These are phyloP conservation scores for Cytospora chrysosperma DNA, from an alignment of 2,329 filamentous ascomycete genomes.

Conservation along the genomic window DNA sequence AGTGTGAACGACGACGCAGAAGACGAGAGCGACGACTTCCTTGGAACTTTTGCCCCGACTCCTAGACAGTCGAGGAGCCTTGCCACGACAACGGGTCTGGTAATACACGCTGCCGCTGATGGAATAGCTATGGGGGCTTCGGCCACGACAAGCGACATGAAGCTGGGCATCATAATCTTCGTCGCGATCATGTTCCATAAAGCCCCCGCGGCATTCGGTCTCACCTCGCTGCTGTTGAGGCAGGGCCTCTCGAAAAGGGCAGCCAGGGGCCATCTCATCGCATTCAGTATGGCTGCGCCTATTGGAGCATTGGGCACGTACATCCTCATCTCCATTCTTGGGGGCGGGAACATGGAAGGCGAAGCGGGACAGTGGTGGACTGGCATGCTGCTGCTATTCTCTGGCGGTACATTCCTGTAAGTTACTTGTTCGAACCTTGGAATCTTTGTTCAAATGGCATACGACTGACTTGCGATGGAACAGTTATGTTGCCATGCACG, in stretches of 20 bases:
- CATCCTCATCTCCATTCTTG: conserved; percentile 71
- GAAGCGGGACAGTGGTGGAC: conserved; percentile 79
- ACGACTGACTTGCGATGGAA: neutral
- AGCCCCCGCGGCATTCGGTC: conserved; percentile 89
- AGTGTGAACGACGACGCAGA: conserved; percentile 44
- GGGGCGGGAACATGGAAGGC: conserved; percentile 57
- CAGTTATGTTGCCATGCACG: conserved; percentile 97
- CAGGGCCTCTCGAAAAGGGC: conserved; percentile 87
- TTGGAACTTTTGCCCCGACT: conserved; percentile 56
- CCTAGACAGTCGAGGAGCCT: conserved; percentile 62
- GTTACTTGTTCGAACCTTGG: conserved; percentile 36
- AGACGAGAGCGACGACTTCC: conserved; percentile 57
- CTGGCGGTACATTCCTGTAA: conserved; percentile 91
- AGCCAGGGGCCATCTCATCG: conserved; percentile 77
- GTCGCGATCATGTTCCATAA: conserved; percentile 97
- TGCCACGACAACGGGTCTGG: conserved; percentile 88
- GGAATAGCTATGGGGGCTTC: conserved; percentile 95
- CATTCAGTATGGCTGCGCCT: conserved; percentile 91
- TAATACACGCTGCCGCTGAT: conserved; percentile 93
- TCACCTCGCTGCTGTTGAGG: conserved; percentile 86
- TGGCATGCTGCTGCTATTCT: conserved; percentile 91
- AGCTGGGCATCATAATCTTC: conserved; percentile 88
- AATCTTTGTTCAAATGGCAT: neutral
- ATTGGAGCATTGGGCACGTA: conserved; percentile 83
- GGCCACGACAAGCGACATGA: conserved; percentile 68